These are phyloP conservation scores for Colletotrichum chlorophyti DNA, from an alignment of 2,329 filamentous ascomycete species.

Conservation along the genomic window DNA sequence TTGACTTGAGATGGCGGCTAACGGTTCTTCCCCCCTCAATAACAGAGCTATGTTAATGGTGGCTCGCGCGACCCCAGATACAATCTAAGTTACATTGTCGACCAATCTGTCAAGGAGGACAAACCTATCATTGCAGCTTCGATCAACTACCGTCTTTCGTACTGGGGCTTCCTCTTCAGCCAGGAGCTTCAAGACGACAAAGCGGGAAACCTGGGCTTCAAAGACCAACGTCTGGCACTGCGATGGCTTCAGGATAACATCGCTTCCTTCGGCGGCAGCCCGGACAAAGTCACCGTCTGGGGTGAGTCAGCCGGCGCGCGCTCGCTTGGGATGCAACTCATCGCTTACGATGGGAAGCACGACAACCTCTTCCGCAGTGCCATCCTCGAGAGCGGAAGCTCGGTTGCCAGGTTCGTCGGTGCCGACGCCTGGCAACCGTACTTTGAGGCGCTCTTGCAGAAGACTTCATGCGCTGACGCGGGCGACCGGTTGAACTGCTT, in stretches of 20 bases:
- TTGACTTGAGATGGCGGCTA: neutral
- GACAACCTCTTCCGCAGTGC: conserved; percentile 68
- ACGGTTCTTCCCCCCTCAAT: neutral
- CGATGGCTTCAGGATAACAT: conserved; percentile 72
- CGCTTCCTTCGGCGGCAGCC: conserved; percentile 69
- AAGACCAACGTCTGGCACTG: conserved; percentile 66
- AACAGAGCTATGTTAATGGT: conserved; percentile 41
- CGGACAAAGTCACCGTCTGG: conserved; percentile 69
- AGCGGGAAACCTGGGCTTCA: conserved; percentile 63
- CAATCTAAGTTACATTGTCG: conserved; percentile 43
- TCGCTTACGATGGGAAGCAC: conserved; percentile 65
- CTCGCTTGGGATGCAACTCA: conserved; percentile 68
- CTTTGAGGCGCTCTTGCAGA: conserved; percentile 26
- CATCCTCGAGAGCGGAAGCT: conserved; percentile 67
- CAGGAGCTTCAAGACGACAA: conserved; percentile 61
- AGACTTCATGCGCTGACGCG: conserved; percentile 43
- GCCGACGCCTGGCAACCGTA: conserved; percentile 53
- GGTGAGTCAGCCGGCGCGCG: conserved; percentile 66
- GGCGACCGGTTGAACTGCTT: conserved; percentile 61
- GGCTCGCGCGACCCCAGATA: conserved; percentile 34
- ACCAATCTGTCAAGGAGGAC: conserved; percentile 43
- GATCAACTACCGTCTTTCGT: conserved; percentile 69
- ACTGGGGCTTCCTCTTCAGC: conserved; percentile 67
- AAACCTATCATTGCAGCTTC: conserved; percentile 69
- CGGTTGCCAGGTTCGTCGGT: conserved; percentile 58